Evolutionary conservation across 2,329 filamentous ascomycete genomes (phyloP).

Genomic region (Cladosporium sp.): DNA sequence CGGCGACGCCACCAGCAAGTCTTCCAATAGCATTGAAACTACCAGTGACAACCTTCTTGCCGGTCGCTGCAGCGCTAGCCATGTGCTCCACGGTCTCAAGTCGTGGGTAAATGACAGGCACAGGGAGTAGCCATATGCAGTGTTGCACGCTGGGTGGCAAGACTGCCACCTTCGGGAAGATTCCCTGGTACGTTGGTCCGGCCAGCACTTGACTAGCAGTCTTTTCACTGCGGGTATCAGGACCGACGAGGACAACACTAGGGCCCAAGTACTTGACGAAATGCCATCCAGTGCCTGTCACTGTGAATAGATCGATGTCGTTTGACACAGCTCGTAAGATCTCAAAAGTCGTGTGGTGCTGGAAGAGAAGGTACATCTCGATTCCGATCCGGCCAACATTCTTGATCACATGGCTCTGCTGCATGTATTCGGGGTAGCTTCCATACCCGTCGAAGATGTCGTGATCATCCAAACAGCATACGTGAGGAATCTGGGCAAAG

Average conservation of each 20-base stretch:
- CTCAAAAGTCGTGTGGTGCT: conserved; percentile 94
- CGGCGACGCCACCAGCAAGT: conserved; percentile 89
- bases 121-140: conserved; percentile 92
- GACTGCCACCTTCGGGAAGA: conserved; percentile 92
- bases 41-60: conserved; percentile 94
- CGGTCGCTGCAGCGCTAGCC: conserved; percentile 84
- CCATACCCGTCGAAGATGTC: conserved; percentile 98
- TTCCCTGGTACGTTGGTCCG: conserved; percentile 91
- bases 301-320: conserved; percentile 89
- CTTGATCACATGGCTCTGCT: conserved; percentile 95
- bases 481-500: conserved; percentile 94
- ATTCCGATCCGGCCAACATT: conserved; percentile 94
- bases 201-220: conserved; percentile 90
- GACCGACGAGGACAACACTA: conserved; percentile 81
- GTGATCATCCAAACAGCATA: conserved; percentile 91
- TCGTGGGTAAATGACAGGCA: conserved; percentile 85
- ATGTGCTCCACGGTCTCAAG: conserved; percentile 89
- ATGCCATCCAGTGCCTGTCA: conserved; percentile 97
- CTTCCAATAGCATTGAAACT: conserved; percentile 96
- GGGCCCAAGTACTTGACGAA: conserved; percentile 96
- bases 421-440: conserved; percentile 97
- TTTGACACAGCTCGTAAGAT: conserved; percentile 84
- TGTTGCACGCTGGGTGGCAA: conserved; percentile 92
- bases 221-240: conserved; percentile 87
- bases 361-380: conserved; percentile 97